Conservation (phyloP, 129 eudicot genomes). For the Pittosporum tobira region DNA sequence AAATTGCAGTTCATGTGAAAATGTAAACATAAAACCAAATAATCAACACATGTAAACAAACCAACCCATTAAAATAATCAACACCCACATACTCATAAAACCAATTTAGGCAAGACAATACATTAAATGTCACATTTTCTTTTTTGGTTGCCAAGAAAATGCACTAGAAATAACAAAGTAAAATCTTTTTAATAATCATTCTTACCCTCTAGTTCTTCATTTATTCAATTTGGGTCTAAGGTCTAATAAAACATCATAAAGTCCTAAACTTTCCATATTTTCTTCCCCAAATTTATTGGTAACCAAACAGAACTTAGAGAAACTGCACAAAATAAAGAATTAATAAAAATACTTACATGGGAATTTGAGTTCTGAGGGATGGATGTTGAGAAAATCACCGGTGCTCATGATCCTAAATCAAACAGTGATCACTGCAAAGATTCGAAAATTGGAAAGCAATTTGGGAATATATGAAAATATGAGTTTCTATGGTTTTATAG, state of each 20-base stretch:
- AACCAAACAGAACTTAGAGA: neutral
- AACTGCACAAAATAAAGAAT: neutral
- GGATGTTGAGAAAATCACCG: constrained; percentile 65
- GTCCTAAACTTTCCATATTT: neutral
- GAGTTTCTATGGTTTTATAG: neutral
- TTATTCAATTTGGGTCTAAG: no score
- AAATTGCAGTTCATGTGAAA: no score
- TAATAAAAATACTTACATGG: constrained; percentile 48
- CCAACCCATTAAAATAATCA: constrained; percentile 1
- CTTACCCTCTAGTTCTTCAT: no score
- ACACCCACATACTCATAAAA: neutral
- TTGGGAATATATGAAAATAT: neutral
- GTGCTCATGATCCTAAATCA: constrained; percentile 43
- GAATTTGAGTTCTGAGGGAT: constrained; percentile 88
- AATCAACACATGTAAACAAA: constrained; percentile 14
- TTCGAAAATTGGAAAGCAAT: no score
- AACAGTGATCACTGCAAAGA: neutral
- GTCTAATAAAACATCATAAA: neutral
- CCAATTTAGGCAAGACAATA: neutral
- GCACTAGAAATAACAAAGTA: no score
- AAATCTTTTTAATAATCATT: no score
- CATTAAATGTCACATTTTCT: neutral
- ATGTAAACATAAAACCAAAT: no score
- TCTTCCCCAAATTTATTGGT: neutral
- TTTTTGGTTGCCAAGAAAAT: no score